Percentiles rank a stretch among this genome's conserved stretches.
Evolutionary conservation across 805 yeast species (phyloP).

Genomic region (Starmerella stigmatis): DNA sequence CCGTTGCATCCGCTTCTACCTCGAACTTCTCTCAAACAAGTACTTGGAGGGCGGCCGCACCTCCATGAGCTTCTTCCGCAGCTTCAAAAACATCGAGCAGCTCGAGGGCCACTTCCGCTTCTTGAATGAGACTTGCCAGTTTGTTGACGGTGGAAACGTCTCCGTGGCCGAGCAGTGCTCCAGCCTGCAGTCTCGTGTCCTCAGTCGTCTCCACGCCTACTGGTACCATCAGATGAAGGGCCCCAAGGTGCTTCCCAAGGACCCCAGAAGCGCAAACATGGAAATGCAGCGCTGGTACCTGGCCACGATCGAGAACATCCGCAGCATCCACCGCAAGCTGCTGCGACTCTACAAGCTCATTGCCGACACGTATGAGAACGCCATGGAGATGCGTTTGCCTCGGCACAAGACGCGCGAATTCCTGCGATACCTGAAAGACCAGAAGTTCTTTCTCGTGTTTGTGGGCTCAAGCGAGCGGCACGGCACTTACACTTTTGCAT

Average conservation of each 20-base stretch:
- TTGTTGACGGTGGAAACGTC: slow-evolving; percentile 68
- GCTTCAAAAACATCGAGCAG: slow-evolving; percentile 86
- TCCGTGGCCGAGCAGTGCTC: slow-evolving; percentile 72
- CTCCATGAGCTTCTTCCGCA: slow-evolving; percentile 46
- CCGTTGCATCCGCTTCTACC: slow-evolving; percentile 61
- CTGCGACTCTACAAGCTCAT: slow-evolving; percentile 63
- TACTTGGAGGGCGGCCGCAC: slow-evolving; percentile 63
- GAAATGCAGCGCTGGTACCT: slow-evolving; percentile 45
- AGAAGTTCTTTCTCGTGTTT: slow-evolving; percentile 66
- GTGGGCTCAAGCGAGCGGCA: slow-evolving; percentile 53
- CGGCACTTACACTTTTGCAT: slow-evolving; percentile 56
- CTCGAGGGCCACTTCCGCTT: slow-evolving; percentile 73
- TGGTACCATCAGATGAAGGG: slow-evolving; percentile 61
- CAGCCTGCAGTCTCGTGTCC: slow-evolving; percentile 52
- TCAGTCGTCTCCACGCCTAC: slow-evolving; percentile 58
- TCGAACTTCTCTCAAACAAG: slow-evolving; percentile 63
- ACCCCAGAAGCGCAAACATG: slow-evolving; percentile 29
- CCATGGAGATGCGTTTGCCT: slow-evolving; percentile 38
- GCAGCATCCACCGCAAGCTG: slow-evolving; percentile 61
- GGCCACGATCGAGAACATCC: slow-evolving; percentile 33
- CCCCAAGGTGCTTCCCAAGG: slow-evolving; percentile 33
- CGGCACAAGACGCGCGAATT: slow-evolving; percentile 35
- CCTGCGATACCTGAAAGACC: slow-evolving; percentile 46
- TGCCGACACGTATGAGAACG: slow-evolving; percentile 61
- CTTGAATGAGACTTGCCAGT: slow-evolving; percentile 64